A percentile compares a stretch with the other conserved stretches of the same genome.
Conservation (phyloP, 495 filamentous ascomycete species). For the Mytilinidion resinicola region DNA sequence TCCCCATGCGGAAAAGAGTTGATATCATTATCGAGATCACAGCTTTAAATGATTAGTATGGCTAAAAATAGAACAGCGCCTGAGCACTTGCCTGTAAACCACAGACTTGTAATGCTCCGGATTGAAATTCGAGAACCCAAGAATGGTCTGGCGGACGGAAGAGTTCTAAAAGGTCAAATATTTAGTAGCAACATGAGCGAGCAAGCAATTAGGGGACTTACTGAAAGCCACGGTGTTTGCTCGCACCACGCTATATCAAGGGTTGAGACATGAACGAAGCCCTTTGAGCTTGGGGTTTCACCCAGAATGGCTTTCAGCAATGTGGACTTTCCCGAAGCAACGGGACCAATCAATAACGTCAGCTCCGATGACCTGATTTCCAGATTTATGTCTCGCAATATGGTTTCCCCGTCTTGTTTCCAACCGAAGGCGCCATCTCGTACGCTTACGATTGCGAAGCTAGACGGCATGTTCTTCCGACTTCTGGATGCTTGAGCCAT, state of each 20-base stretch:
- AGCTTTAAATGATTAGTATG: too few species aligned
- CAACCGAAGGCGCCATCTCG: neutral
- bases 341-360: conserved; percentile 18
- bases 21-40: conserved; percentile 3
- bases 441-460: neutral
- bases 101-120: too few species aligned
- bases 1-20: conserved; percentile 15
- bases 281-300: conserved; percentile 6
- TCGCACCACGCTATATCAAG: conserved; percentile 17
- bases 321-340: conserved; percentile 34
- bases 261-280: neutral
- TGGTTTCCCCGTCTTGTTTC: neutral
- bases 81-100: too few species aligned
- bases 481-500: neutral
- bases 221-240: conserved; percentile 23
- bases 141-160: too few species aligned
- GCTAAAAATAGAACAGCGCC: too few species aligned
- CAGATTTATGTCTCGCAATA: conserved; percentile 4
- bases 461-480: neutral
- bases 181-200: too few species aligned
- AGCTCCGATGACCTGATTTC: conserved; percentile 2
- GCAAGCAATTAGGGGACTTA: too few species aligned
- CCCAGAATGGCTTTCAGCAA: conserved; percentile 41
- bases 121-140: too few species aligned
- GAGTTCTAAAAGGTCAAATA: too few species aligned